Evolutionary conservation across 768 basidiomycete genomes (phyloP), one percentile per base, ranked within the genome.

Genomic region (Rhodotorula sphaerocarpa): DNA sequence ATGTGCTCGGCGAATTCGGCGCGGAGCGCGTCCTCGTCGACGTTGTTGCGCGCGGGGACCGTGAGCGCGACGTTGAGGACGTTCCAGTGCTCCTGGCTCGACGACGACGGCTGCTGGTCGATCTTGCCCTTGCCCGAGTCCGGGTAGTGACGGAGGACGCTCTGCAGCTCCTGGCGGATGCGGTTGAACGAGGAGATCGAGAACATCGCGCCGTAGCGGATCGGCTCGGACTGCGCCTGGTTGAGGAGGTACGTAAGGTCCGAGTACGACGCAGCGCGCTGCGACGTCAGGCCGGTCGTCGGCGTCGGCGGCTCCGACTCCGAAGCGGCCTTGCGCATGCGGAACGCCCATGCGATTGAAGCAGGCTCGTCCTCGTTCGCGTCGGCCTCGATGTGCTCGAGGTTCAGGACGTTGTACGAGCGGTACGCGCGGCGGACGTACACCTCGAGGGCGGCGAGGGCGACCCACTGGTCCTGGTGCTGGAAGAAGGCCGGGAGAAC

Each of bases 401-500:
- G 81, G 36, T 88, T 88, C 55, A 95, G 79, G 46, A 97, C 76
- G 27, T 83, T 85, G 77, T 99, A 99, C 7, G 90, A 93, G 66
- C 86, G 85, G 77, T 99, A 99, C 11, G 90, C 90, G 67, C 93
- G 88, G 57, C 93, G 85, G 63, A 96, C 82, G 73, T 97, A 99
- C 30, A 93, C 90, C 75, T 97, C 93, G 52, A 95, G 84, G 15
- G 93, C 86, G 76, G 93, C 92, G 45, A 96, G 81, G 16, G 84
- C 82, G 67, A 97, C 84, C 81, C 86, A 85, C 42, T 85, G 80
- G 70, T 97, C 91, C 23, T 79, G 74, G 73, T 92, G 87, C 63
- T 82, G 83, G 83, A 97, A 97, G 80, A 99, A 99, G 10, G 88
- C 82, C 6, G 92, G 90, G 50, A 99, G 82, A 11, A 99, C 95